Evolutionary conservation across 139 green algal species (phyloP).

Genomic region (Pedinophyceae sp.): DNA sequence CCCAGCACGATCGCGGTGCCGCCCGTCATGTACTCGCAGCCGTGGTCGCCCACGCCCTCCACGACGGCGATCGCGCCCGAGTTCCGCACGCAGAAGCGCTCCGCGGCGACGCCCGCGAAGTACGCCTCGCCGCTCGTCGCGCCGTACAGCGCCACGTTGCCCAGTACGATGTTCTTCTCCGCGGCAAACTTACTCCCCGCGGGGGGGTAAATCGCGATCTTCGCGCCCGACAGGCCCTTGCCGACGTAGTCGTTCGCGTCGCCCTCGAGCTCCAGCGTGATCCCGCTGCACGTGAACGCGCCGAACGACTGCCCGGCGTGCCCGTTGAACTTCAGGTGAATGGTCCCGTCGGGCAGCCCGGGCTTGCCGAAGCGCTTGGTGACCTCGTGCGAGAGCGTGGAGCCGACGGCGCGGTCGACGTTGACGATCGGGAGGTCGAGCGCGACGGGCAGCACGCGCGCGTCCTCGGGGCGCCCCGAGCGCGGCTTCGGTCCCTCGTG

Average conservation of each 20-base stretch:
- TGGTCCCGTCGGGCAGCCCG: constrained; percentile 69
- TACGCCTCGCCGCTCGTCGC: constrained; percentile 71
- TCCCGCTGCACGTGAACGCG: constrained; percentile 59
- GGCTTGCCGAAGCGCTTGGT: constrained; percentile 57
- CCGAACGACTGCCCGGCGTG: constrained; percentile 78
- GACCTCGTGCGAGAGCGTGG: constrained; percentile 73
- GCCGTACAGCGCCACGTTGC: constrained; percentile 89
- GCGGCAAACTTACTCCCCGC: constrained; percentile 44
- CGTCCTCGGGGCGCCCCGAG: too few species aligned
- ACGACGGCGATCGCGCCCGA: constrained; percentile 70
- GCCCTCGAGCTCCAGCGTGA: constrained; percentile 75
- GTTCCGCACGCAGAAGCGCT: constrained; percentile 82
- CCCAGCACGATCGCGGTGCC: constrained; percentile 75
- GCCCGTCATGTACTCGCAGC: constrained; percentile 94
- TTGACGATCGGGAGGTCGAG: constrained; percentile 85
- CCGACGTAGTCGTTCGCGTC: constrained; percentile 93
- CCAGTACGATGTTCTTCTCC: constrained; percentile 80
- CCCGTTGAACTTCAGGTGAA: constrained; percentile 74
- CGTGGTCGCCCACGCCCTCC: constrained; percentile 87
- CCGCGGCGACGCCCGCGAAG: constrained; percentile 77
- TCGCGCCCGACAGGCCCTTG: constrained; percentile 71
- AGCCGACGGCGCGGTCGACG: constrained; percentile 59
- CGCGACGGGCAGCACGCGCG: background rate
- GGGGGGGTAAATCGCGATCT: constrained; percentile 59
- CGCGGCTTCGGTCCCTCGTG: too few species aligned